phyloP scores from a whole-genome alignment of 2,329 filamentous ascomycete species.

The Claviceps sp. region DNA sequence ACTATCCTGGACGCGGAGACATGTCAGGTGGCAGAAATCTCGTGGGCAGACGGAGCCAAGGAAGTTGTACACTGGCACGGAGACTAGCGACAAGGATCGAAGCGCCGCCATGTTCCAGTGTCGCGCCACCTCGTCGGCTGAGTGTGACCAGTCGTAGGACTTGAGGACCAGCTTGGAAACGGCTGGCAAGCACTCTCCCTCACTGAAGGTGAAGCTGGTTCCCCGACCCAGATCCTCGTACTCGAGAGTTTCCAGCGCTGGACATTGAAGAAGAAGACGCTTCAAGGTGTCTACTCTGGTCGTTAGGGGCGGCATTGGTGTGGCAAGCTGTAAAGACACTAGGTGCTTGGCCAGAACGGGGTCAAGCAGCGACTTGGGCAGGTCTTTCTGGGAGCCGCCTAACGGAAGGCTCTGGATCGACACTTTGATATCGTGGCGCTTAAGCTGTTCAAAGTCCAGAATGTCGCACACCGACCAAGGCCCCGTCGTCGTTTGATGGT shows the following conservation, averaged over 20 bases:
- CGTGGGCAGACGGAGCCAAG: slow-evolving; percentile 26
- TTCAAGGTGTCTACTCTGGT: slow-evolving; percentile 27
- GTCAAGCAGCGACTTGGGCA: slow-evolving; percentile 20
- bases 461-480: neutral
- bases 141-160: slow-evolving; percentile 37
- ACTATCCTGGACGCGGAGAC: slow-evolving; percentile 25
- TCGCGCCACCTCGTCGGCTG: slow-evolving; percentile 18
- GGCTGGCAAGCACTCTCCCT: slow-evolving; percentile 28
- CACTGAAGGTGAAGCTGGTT: slow-evolving; percentile 27
- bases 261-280: slow-evolving; percentile 24
- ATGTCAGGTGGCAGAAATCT: slow-evolving; percentile 23
- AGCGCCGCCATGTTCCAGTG: slow-evolving; percentile 35
- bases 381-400: neutral
- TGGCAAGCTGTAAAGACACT: slow-evolving; percentile 26
- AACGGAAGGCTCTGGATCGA: neutral
- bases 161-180: slow-evolving; percentile 27
- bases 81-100: slow-evolving; percentile 8
- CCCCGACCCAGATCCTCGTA: slow-evolving; percentile 32
- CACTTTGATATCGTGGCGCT: neutral
- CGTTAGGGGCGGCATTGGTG: slow-evolving; percentile 26
- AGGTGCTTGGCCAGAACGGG: slow-evolving; percentile 26
- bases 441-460: neutral
- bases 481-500: slow-evolving; percentile 6
- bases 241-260: slow-evolving; percentile 24
- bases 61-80: slow-evolving; percentile 29